Evolutionary conservation across 306 rosid species (phyloP).

Genomic region (Glycyrrhiza uralensis): DNA sequence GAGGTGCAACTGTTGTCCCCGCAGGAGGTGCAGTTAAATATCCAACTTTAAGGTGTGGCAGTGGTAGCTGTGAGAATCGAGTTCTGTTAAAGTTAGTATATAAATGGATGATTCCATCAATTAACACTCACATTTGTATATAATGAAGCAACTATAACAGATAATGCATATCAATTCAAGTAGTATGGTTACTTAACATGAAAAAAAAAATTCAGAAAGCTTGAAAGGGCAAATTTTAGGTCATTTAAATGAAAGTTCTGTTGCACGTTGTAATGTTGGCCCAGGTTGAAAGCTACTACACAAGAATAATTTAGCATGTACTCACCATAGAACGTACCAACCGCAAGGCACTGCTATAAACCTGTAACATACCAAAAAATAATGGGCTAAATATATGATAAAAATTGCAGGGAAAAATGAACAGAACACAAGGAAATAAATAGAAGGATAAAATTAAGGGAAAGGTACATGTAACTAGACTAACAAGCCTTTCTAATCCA

Average conservation of each 20-base stretch:
- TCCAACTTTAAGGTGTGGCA: conserved; percentile 90
- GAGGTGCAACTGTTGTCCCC: conserved; percentile 79
- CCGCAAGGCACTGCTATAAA: conserved; percentile 97
- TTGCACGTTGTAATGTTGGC: not conserved
- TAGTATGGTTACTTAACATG: not conserved
- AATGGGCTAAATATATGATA: not conserved
- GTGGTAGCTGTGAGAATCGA: conserved; percentile 71
- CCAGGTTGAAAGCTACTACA: conserved; percentile 16
- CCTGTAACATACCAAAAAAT: conserved; percentile 45
- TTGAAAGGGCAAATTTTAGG: conserved; percentile 1
- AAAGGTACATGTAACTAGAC: conserved; percentile 18
- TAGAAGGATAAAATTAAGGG: not conserved
- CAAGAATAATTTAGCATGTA: conserved; percentile 13
- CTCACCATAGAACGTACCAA: conserved; percentile 98
- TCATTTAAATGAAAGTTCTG: conserved; percentile 11
- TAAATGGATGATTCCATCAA: conserved; percentile 19
- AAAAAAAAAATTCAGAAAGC: conserved; percentile 16
- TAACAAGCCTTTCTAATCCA: conserved; percentile 14
- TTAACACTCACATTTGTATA: conserved; percentile 6
- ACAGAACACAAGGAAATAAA: not conserved
- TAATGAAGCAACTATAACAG: not conserved
- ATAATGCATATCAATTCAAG: conserved; percentile 19
- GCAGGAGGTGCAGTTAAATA: conserved; percentile 88
- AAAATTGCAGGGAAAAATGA: not conserved
- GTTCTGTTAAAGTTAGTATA: conserved; percentile 26